These are phyloP conservation scores for Neonectria hederae DNA, from an alignment of 2,329 filamentous ascomycete species.

Conservation along the genomic window DNA sequence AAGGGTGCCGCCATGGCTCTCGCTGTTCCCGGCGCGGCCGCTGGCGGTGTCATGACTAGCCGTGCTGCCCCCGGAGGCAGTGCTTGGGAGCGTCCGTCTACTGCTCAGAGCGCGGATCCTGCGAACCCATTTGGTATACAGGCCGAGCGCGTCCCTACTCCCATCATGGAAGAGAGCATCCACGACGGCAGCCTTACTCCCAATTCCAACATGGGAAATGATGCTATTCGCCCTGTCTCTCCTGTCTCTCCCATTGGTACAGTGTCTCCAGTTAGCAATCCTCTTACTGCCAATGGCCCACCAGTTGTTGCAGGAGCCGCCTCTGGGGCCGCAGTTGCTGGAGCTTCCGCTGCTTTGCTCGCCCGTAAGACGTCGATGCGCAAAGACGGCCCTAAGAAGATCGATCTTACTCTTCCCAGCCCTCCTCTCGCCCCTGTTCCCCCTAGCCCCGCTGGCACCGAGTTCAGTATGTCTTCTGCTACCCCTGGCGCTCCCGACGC, in stretches of 20 bases:
- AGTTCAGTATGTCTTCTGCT: constrained; percentile 68
- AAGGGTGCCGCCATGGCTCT: constrained; percentile 56
- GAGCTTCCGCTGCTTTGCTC: constrained; percentile 51
- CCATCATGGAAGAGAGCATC: constrained; percentile 49
- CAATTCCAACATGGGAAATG: constrained; percentile 47
- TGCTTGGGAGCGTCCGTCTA: constrained; percentile 60
- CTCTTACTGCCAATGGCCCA: constrained; percentile 52
- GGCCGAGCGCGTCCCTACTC: constrained; percentile 60
- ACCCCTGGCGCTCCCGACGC: constrained; percentile 53
- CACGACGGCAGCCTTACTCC: constrained; percentile 39
- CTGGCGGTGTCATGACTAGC: constrained; percentile 31
- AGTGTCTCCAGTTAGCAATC: neutral
- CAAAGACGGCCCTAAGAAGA: constrained; percentile 59
- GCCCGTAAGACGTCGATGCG: constrained; percentile 66
- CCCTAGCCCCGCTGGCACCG: constrained; percentile 70
- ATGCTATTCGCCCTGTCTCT: constrained; percentile 2
- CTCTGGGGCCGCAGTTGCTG: constrained; percentile 50
- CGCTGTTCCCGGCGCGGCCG: constrained; percentile 42
- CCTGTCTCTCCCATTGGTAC: constrained; percentile 13
- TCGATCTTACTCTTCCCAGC: constrained; percentile 63
- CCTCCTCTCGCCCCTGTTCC: constrained; percentile 51
- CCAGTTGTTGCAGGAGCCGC: constrained; percentile 42
- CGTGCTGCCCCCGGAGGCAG: constrained; percentile 48
- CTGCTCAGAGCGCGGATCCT: constrained; percentile 59
- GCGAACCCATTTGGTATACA: constrained; percentile 78